A percentile compares a stretch with the other conserved stretches of the same genome.
Conservation (phyloP, 495 filamentous ascomycete genomes). For the Massariosphaeria phaeospora region DNA sequence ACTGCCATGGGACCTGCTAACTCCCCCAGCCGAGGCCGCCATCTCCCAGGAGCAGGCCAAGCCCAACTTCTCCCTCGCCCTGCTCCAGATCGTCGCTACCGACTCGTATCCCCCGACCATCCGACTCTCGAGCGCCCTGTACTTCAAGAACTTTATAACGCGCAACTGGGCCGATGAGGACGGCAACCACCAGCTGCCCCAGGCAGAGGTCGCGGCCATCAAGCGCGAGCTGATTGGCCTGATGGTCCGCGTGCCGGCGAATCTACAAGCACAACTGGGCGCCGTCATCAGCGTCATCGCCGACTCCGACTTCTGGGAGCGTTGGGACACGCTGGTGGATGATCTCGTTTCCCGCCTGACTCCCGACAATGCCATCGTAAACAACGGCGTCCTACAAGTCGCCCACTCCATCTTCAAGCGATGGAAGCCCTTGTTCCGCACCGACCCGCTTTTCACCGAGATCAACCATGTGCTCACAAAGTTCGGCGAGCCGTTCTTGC, state of each 20-base stretch:
- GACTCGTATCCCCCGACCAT: constrained; percentile 63
- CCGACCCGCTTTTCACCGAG: constrained; percentile 84
- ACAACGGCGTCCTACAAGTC: constrained; percentile 91
- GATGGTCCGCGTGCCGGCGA: constrained; percentile 85
- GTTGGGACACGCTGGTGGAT: constrained; percentile 89
- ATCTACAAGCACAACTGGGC: constrained; percentile 87
- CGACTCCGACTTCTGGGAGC: constrained; percentile 93
- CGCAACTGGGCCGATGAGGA: constrained; percentile 91
- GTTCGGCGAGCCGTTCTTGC: constrained; percentile 77
- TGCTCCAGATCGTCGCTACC: constrained; percentile 82
- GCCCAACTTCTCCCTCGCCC: constrained; percentile 76
- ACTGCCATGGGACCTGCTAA: constrained; percentile 11
- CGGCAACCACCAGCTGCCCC: constrained; percentile 78
- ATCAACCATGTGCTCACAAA: constrained; percentile 86
- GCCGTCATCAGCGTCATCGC: constrained; percentile 96
- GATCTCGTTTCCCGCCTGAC: constrained; percentile 87
- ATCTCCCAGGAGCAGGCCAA: constrained; percentile 71
- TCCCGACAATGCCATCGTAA: constrained; percentile 66
- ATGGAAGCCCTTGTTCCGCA: constrained; percentile 89
- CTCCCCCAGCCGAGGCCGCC: constrained; percentile 64
- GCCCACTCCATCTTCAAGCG: constrained; percentile 97
- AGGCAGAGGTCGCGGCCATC: constrained; percentile 76
- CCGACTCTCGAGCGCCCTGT: constrained; percentile 84
- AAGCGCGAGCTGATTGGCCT: constrained; percentile 91
- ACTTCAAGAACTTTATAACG: constrained; percentile 97